These are phyloP conservation scores for Forsythia suspensa DNA, from an alignment of 257 asterid genomes.

Conservation along the genomic window DNA sequence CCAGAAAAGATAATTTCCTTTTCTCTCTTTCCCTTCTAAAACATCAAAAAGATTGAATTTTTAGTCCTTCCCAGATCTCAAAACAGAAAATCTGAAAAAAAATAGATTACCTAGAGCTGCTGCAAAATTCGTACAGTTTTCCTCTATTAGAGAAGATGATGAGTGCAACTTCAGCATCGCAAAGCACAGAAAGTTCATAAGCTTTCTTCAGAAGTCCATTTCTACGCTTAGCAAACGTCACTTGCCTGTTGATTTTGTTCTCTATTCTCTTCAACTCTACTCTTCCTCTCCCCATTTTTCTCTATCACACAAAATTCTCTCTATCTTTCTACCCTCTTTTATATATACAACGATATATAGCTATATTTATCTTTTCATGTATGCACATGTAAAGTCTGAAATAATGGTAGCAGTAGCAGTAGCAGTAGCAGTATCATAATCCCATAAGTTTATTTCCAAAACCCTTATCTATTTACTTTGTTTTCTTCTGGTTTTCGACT, in stretches of 20 bases:
- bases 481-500: background rate
- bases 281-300: slow-evolving; percentile 18
- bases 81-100: background rate
- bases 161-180: background rate
- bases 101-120: background rate
- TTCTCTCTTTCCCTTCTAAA: too few species aligned
- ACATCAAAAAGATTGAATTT: background rate
- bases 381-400: slow-evolving; percentile 33
- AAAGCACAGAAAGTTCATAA: slow-evolving; percentile 8
- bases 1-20: too few species aligned
- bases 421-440: slow-evolving; percentile 3
- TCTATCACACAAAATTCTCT: background rate
- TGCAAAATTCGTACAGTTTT: slow-evolving; percentile 11
- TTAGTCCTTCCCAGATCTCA: too few species aligned
- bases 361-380: slow-evolving; percentile 4
- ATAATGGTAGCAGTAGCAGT: background rate
- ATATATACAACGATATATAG: slow-evolving; percentile 18
- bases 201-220: slow-evolving; percentile 15
- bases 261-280: slow-evolving; percentile 11
- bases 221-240: slow-evolving; percentile 2
- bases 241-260: background rate
- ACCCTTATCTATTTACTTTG: background rate
- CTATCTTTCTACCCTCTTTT: slow-evolving; percentile 15
- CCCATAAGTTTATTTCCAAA: slow-evolving; percentile 6
- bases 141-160: slow-evolving; percentile 16